Percentiles rank a stretch among this genome's conserved stretches.
These are phyloP conservation scores for Aureobasidium sp. DNA, from an alignment of 2,329 filamentous ascomycete species.

Conservation along the genomic window DNA sequence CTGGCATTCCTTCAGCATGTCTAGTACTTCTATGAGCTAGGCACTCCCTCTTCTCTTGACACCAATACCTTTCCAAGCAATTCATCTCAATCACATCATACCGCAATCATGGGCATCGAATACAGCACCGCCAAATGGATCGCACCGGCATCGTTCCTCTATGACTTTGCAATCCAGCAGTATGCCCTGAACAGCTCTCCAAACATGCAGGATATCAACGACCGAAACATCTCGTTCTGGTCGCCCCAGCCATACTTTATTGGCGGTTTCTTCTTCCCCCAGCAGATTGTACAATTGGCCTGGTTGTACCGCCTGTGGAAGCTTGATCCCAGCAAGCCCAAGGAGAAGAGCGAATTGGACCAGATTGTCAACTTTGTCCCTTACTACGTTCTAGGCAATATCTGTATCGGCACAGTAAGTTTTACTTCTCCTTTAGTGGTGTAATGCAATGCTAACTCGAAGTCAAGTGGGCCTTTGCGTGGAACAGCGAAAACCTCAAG, in stretches of 20 bases:
- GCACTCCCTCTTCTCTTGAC: neutral
- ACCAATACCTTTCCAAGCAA: neutral
- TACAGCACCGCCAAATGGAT: conserved; percentile 61
- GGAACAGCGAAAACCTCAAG: conserved; percentile 59
- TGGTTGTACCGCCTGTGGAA: conserved; percentile 66
- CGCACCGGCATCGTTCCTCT: conserved; percentile 60
- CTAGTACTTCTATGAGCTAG: neutral
- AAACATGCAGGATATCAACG: conserved; percentile 67
- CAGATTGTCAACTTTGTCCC: conserved; percentile 55
- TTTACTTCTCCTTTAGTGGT: neutral
- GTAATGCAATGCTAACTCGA: neutral
- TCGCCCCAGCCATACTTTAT: conserved; percentile 66
- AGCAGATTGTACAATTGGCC: conserved; percentile 63
- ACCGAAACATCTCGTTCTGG: conserved; percentile 65
- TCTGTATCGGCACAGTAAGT: conserved; percentile 59
- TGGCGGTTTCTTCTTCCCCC: conserved; percentile 66
- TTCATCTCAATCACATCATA: neutral
- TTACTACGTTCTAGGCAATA: conserved; percentile 62
- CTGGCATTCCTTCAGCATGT: neutral
- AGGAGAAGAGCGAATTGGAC: conserved; percentile 47
- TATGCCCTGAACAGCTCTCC: conserved; percentile 64
- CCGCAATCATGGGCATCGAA: conserved; percentile 55
- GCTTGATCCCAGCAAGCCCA: conserved; percentile 45
- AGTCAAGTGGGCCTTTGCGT: conserved; percentile 65
- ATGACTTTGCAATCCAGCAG: conserved; percentile 65